Evolutionary conservation across 2,329 filamentous ascomycete species (phyloP).

Genomic region (Whalleya microplaca): DNA sequence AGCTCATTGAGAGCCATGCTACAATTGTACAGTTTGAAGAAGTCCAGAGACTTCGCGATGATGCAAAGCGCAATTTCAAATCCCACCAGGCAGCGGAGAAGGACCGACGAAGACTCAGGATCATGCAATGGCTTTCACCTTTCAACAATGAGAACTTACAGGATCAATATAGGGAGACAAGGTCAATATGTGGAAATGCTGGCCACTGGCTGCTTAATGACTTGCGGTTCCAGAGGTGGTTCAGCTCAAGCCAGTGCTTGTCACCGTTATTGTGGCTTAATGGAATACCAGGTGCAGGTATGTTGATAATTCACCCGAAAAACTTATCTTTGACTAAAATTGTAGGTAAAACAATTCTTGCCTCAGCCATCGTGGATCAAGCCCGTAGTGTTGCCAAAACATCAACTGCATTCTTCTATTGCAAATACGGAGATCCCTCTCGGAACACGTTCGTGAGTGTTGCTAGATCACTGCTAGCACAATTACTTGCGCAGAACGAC

Average conservation of each 20-base stretch:
- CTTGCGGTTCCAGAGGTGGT: constrained; percentile 29
- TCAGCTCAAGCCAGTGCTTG: constrained; percentile 18
- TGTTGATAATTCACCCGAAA: constrained; percentile 3
- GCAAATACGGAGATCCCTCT: constrained; percentile 37
- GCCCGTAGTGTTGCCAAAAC: constrained; percentile 12
- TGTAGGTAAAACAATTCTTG: constrained; percentile 38
- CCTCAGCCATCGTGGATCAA: constrained; percentile 44
- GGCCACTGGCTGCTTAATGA: constrained; percentile 39
- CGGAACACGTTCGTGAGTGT: constrained; percentile 39
- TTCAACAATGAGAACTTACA: constrained; percentile 14
- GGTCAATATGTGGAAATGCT: constrained; percentile 16
- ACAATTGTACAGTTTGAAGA: constrained; percentile 34
- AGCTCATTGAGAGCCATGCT: constrained; percentile 37
- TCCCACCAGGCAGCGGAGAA: constrained; percentile 18
- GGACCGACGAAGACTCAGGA: constrained; percentile 9
- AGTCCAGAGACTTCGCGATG: constrained; percentile 22
- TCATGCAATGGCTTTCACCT: constrained; percentile 25
- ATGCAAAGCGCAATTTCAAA: constrained; percentile 22
- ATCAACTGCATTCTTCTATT: constrained; percentile 44
- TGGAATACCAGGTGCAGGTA: constrained; percentile 46
- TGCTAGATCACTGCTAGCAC: constrained; percentile 38
- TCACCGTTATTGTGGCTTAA: constrained; percentile 42
- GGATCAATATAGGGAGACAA: constrained; percentile 7
- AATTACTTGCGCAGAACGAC: constrained; percentile 37
- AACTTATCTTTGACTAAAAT: constrained; percentile 1